Evolutionary conservation across 2,329 filamentous ascomycete genomes (phyloP), one percentile per base, ranked within the genome.

Genomic region (Endothia cerciana): DNA sequence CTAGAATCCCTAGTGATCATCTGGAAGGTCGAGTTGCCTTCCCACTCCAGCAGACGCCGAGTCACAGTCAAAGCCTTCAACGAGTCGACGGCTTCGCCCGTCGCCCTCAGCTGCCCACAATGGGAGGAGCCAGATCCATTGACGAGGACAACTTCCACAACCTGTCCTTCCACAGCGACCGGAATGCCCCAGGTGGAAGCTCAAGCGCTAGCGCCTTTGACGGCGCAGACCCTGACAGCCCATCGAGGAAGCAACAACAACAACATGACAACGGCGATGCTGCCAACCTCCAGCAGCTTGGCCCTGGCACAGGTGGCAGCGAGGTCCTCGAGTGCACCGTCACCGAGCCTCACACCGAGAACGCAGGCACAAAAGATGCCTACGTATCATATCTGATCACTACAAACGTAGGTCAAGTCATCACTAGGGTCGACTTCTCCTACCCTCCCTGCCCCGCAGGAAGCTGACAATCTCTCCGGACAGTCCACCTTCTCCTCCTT

Each of bases 361-460:
- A 94, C 74, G 93, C 97, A 74, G 94, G 95, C 58, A 96, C 94
- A 66, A 97, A 97, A 78, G 95, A 97, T 79, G 91, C 93, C 63
- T 99, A 97, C 80, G 91, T 98, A 66, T 98, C 95, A 13, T 99
- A 99, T 77, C 84, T 96, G 60, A 92, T 99, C 70, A 95, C 92
- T 55, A 97, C 95, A 62, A 85, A 94, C 79, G 94, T 97, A 51
- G 28, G 47, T 30, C 47, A 25, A 49, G 45, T 28, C n/a, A 49
- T 10, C 22, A 25, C 13, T 19, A 45, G 82, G 65, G 76, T 72
- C 59, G 60, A 41, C 15, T 56, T 28, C 22, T 4, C 28, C 22
- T 6, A 2, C 15, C 11, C 10, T 60, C 36, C 47, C 47, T 38
- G 49, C 70, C n/a, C n/a, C 41, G 38, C 19, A 33, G 28, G 33